Percentiles rank a stretch among this genome's conserved stretches.
Conservation (phyloP, 2,329 filamentous ascomycete genomes). For the Trichoderma sp. region DNA sequence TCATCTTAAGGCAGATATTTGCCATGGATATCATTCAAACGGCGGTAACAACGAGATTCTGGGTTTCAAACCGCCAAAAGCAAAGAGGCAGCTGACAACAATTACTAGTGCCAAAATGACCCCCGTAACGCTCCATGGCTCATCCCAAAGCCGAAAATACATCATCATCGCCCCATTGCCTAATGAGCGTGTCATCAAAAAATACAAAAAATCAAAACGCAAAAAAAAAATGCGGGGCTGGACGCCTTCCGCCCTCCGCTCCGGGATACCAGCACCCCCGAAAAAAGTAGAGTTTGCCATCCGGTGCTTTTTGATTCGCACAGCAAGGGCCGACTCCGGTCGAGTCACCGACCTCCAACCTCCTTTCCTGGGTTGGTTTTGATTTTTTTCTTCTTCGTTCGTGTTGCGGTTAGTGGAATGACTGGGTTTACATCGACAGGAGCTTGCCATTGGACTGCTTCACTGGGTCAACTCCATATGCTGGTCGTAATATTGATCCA, state of each 20-base stretch:
- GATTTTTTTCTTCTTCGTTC: neutral
- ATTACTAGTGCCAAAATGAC: neutral
- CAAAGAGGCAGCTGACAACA: neutral
- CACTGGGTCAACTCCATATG: neutral
- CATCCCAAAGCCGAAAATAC: neutral
- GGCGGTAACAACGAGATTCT: neutral
- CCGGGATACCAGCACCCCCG: neutral
- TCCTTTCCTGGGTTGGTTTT: neutral
- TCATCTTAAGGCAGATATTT: neutral
- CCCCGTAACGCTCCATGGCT: neutral
- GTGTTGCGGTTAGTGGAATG: neutral
- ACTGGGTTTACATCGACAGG: neutral
- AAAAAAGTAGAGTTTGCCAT: neutral
- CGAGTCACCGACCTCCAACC: neutral
- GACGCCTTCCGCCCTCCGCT: neutral
- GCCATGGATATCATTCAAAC: neutral
- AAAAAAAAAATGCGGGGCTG: neutral
- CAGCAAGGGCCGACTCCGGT: neutral
- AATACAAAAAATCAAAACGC: neutral
- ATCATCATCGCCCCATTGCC: neutral
- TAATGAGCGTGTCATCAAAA: conserved; percentile 3
- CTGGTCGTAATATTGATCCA: neutral
- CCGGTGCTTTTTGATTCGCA: neutral
- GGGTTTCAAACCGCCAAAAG: neutral
- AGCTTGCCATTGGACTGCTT: neutral